Base-by-base conservation (phyloP, 805 yeast species). In the Barnettozyma sp. region DNA sequence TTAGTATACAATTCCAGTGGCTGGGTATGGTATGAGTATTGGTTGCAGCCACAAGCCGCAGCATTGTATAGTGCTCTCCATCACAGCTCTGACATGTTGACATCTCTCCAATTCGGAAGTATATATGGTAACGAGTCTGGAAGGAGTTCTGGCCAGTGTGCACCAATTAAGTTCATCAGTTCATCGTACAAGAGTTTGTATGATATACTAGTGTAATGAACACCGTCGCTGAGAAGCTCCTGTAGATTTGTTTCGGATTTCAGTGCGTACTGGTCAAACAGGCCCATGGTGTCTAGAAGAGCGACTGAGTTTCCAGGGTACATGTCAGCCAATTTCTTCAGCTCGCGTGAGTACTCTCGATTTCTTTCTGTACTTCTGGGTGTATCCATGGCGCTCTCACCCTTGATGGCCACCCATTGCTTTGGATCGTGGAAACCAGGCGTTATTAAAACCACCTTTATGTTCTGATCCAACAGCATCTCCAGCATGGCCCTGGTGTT, bases 181-280 rank as follows among this genome's bases (percentile, higher is more conserved):
- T 60, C 70, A n/a, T 68, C 56, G 42, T 54, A 76, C 42, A 70
- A 56, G 7, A 78, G 33, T 36, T 59, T 53, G 55, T 80, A 81
- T 0, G 76, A 79, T 21, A 56, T 50, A 0, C 74, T 73, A 3
- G 71, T 61, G 52, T 62, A 81, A 54, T 82, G 88, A 28, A 82
- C 52, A 4, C 87, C 87, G 41, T 72, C 79, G 11, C 52, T 42
- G 11, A 74, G 48, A 7, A 73, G 46, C 2, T 64, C 62, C 6
- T 47, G 45, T 69, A 71, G 68, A 4, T 58, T 55, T 3, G 64
- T 58, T 34, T 59, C 54, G 3, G 27, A 9, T n/a, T 19, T 6
- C 21, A 22, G 3, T 9, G 10, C 31, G 4, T 56, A 60, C 4
- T 62, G 54, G 16, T 52, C 51, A 42, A 79, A 69, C 1, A 60